These are phyloP conservation scores for Berberis thunbergii DNA, from an alignment of 164 flowering plant species.

Conservation along the genomic window DNA sequence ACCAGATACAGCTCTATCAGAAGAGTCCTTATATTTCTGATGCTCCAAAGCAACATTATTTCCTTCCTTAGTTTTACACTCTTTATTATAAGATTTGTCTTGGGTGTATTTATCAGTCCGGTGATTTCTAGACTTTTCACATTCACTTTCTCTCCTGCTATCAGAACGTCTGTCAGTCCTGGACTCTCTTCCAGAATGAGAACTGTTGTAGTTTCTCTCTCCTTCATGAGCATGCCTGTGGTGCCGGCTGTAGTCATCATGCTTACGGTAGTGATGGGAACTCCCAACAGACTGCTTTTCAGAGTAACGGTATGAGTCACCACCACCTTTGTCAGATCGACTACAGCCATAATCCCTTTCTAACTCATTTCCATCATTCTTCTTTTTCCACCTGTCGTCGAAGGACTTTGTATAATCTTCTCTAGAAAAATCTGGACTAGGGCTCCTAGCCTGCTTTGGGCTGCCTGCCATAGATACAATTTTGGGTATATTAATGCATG, in stretches of 20 bases:
- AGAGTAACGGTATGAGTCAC: constrained; percentile 39
- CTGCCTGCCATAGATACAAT: constrained; percentile 35
- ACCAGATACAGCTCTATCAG: constrained; percentile 14
- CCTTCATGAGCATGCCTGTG: constrained; percentile 41
- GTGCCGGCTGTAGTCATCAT: constrained; percentile 41
- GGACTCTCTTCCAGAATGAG: constrained; percentile 41
- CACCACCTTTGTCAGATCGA: constrained; percentile 34
- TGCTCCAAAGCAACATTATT: constrained; percentile 31
- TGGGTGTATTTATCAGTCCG: constrained; percentile 35
- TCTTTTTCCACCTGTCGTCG: constrained; percentile 29
- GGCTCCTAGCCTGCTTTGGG: constrained; percentile 30
- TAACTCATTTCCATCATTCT: constrained; percentile 34
- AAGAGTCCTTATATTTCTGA: constrained; percentile 24
- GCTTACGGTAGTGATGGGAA: constrained; percentile 35
- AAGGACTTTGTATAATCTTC: constrained; percentile 22
- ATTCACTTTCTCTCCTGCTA: constrained; percentile 36
- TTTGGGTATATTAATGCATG: no score
- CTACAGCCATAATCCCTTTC: constrained; percentile 30
- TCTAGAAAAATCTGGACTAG: constrained; percentile 34
- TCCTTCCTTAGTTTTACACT: constrained; percentile 38
- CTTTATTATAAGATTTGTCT: constrained; percentile 39
- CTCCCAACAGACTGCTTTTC: constrained; percentile 47
- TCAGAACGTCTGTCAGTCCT: constrained; percentile 30
- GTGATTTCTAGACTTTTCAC: constrained; percentile 37
- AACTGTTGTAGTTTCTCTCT: constrained; percentile 34